Conservation (phyloP, 1,284 basidiomycete species). For the Sanghuangporus baumii region DNA sequence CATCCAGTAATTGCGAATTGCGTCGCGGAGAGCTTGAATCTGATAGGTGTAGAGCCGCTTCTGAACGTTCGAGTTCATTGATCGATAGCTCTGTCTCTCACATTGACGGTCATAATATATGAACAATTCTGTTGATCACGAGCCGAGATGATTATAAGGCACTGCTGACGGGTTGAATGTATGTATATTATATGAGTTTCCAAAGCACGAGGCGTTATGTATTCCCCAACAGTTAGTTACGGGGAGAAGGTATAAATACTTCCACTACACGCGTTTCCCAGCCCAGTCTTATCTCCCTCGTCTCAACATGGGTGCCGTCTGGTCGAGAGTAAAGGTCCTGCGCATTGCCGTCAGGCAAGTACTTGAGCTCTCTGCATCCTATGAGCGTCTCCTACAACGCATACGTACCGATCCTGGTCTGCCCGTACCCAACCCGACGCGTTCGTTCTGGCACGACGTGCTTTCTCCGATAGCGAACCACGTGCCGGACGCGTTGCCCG, state of each 20-base stretch:
- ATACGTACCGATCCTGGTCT: conserved; percentile 47
- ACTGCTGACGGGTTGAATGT: not conserved
- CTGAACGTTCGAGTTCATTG: not conserved
- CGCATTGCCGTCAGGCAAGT: conserved; percentile 18
- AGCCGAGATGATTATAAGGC: not conserved
- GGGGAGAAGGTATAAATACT: not conserved
- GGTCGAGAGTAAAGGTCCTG: conserved; percentile 19
- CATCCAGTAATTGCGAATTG: not conserved
- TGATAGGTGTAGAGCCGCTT: not conserved
- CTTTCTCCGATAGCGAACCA: conserved; percentile 43
- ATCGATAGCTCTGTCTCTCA: not conserved
- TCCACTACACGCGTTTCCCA: not conserved
- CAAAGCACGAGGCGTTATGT: not conserved
- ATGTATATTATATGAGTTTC: not conserved
- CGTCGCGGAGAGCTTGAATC: not conserved
- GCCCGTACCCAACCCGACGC: conserved; percentile 45
- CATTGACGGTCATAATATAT: too few relatives aligned
- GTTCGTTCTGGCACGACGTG: conserved; percentile 57
- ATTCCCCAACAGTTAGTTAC: not conserved
- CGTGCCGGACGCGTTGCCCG: conserved; percentile 34
- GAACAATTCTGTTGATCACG: too few relatives aligned
- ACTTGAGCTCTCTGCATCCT: conserved; percentile 17
- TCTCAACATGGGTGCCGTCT: conserved; percentile 20
- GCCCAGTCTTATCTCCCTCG: not conserved
- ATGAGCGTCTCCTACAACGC: conserved; percentile 21